Conservation (phyloP, 306 rosid genomes). For the Herpetospermum pedunculosum region DNA sequence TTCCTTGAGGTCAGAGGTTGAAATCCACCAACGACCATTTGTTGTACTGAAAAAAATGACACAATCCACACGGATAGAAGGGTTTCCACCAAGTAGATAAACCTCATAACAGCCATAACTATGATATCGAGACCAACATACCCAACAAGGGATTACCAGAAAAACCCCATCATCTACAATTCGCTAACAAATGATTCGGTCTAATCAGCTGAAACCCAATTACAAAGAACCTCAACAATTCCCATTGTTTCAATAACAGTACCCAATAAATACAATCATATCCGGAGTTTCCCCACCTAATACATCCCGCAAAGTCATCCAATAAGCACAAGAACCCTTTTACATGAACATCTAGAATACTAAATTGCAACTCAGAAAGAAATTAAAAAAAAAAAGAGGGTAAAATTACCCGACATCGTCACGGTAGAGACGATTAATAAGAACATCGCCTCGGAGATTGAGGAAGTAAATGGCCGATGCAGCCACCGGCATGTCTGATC, state of each 20-base stretch:
- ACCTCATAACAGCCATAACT: neutral
- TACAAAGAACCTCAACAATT: neutral
- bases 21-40: too few relatives aligned
- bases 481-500: constrained; percentile 88
- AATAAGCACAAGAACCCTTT: neutral
- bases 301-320: neutral
- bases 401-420: constrained; percentile 77
- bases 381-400: neutral
- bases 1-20: too few relatives aligned
- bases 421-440: constrained; percentile 92
- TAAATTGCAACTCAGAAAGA: neutral
- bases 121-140: neutral
- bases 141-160: neutral
- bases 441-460: constrained; percentile 93
- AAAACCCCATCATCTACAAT: neutral
- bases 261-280: neutral
- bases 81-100: neutral
- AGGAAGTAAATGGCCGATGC: constrained; percentile 85
- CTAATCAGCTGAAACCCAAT: neutral
- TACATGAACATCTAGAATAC: neutral
- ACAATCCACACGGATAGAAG: neutral
- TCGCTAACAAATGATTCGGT: neutral
- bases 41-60: too few relatives aligned
- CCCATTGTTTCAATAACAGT: neutral
- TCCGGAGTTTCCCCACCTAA: neutral